Base-by-base conservation (phyloP, 768 basidiomycete species). In the Podaxis sp. region DNA sequence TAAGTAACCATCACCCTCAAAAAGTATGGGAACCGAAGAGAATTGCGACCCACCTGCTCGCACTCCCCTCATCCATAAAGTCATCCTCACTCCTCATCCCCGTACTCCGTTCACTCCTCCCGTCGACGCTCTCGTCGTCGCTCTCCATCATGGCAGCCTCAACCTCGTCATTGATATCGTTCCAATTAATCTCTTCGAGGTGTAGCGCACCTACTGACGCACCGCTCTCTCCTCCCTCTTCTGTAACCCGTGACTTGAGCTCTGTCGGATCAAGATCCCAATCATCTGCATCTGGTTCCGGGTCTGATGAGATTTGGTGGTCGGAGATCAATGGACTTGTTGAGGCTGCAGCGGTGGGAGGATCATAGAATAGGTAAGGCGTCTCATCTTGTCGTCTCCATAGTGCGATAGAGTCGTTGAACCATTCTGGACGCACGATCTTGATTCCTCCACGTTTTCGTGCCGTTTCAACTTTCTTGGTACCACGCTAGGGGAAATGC, bases 371-470 rank as follows among this genome's bases (percentile, higher is more conserved):
- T 44, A 91, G 75, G 75, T 94, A 96, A 2, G 82, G 81, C 1
- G 76, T 78, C 74, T 97, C 96, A 63, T 90, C 87, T 68, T 90
- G 88, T 58, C 85, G 84, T 56, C 75, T 75, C 94, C 96, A 98
- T n/a, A 88, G 77, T n/a, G 91, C 88, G 59, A 95, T 77, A 10
- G 89, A 93, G 70, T 95, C 91, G 35, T 84, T 87, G 68, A 98
- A 90, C 96, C 96, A 99, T 7, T 83, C 78, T 6, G 90, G 73
- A 86, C 91, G 91, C 18, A 98, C 93, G 62, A 98, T 86, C 70
- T 89, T 87, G 69, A 91, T 85, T 23, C 83, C 84, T 5, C 88
- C 86, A n/a, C 84, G 83, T 68, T 83, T 83, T 44, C 89, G 83
- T 0, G 95, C 94, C 57, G 81, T 77, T 69, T 94, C 89, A 0